phyloP scores from a whole-genome alignment of 495 filamentous ascomycete genomes.

The Hypoxylon fuscum region DNA sequence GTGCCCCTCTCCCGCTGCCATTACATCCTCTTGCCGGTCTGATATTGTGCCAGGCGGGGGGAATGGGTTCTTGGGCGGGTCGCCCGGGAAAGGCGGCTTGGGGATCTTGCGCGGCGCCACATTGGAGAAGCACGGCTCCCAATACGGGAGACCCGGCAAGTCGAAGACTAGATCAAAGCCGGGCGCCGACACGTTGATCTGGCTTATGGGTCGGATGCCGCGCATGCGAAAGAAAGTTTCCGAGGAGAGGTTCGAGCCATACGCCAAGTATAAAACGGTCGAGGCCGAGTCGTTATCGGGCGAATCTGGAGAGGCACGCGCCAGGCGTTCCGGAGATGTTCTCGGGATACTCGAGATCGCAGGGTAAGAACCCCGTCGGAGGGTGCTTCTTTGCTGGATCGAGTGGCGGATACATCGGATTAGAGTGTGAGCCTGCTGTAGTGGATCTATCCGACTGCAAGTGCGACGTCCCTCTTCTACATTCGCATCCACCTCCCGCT shows the following conservation, averaged over 20 bases:
- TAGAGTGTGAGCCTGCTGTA: constrained; percentile 24
- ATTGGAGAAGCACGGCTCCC: constrained; percentile 93
- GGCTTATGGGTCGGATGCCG: constrained; percentile 79
- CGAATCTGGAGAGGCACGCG: constrained; percentile 32
- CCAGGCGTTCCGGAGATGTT: constrained; percentile 41
- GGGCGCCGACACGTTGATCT: constrained; percentile 82
- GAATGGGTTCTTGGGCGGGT: constrained; percentile 42
- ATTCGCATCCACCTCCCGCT: constrained; percentile 11
- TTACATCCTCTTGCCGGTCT: not conserved
- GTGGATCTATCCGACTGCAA: constrained; percentile 4
- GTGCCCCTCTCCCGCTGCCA: constrained; percentile 41
- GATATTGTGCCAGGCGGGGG: constrained; percentile 34
- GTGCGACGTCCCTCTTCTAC: constrained; percentile 21
- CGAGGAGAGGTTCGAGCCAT: constrained; percentile 87
- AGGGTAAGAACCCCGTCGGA: constrained; percentile 9
- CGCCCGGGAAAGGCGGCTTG: constrained; percentile 36
- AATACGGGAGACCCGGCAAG: constrained; percentile 84
- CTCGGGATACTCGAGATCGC: constrained; percentile 33
- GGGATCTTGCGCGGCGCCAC: constrained; percentile 65
- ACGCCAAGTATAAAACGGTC: constrained; percentile 90
- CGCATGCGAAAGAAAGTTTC: constrained; percentile 78
- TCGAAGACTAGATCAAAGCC: constrained; percentile 81
- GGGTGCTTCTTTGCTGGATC: constrained; percentile 7
- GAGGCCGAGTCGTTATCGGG: constrained; percentile 17
- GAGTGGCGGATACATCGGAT: constrained; percentile 26